A percentile compares a stretch with the other conserved stretches of the same genome.
phyloP scores from a whole-genome alignment of 139 green algal genomes.

The Desmodesmus armatus region DNA sequence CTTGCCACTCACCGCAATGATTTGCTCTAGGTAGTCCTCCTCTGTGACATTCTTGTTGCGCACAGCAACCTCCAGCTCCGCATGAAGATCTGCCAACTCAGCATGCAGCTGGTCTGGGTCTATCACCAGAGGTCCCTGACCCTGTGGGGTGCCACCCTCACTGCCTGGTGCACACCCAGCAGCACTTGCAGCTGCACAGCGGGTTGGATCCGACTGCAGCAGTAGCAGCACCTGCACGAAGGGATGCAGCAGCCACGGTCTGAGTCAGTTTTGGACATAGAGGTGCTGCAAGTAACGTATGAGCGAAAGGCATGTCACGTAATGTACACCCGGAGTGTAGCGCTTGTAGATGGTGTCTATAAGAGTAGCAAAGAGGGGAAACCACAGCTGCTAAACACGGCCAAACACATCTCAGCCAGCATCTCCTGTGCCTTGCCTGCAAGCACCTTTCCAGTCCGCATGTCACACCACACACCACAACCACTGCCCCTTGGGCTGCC shows the following conservation, averaged over 20 bases:
- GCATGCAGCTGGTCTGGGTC: not conserved
- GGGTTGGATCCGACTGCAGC: slow-evolving; percentile 6
- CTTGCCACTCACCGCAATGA: slow-evolving; percentile 16
- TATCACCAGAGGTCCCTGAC: not conserved
- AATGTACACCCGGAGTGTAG: not conserved
- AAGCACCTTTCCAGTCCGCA: not conserved
- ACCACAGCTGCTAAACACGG: not conserved
- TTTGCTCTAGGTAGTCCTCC: slow-evolving; percentile 37
- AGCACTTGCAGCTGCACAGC: not conserved
- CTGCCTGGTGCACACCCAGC: not conserved
- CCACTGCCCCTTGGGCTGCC: not conserved
- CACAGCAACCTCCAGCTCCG: slow-evolving; percentile 19
- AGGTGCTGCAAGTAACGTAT: not conserved
- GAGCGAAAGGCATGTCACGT: not conserved
- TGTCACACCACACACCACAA: not conserved
- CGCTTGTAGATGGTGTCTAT: not conserved
- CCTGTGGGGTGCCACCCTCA: not conserved
- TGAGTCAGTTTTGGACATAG: too few relatives aligned
- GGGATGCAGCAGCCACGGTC: too few relatives aligned
- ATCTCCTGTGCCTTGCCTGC: slow-evolving; percentile 9
- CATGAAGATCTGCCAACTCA: slow-evolving; percentile 31
- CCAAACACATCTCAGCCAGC: not conserved
- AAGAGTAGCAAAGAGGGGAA: not conserved
- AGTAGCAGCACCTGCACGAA: slow-evolving; percentile 8
- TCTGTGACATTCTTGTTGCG: slow-evolving; percentile 26